Base-by-base conservation (phyloP, 2,329 filamentous ascomycete genomes). In the Fusarium guadeloupense region DNA sequence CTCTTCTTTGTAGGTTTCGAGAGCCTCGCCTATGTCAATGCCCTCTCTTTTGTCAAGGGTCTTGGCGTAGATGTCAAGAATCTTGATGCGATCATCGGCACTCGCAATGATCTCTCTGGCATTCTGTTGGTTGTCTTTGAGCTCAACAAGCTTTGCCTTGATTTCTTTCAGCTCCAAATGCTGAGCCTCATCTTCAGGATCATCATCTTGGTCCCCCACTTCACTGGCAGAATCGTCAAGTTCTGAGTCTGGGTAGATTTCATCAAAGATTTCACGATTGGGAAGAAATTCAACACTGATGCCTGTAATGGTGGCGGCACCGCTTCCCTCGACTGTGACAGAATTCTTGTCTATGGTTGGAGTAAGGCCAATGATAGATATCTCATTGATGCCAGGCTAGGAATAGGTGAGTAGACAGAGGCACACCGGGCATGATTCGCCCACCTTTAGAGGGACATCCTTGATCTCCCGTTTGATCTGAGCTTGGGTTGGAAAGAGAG, bases 381-480 rank as follows among this genome's bases (percentile, higher is more conserved):
- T 81, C 64, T 86, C 80, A 59, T 88, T 88, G 12, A 78, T 73
- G 17, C 86, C 85, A 25, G 82, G 78, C 78, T 84, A 21, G 21
- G 21, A 9, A 28, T 19, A 10, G 8, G 31, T 54, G 8, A 45
- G 53, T 51, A 38, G 52, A 34, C 2, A 16, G 13, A n/a, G 9
- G 42, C 25, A 9, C 4, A 6, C 12, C 34, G 20, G n/a, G 7
- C 14, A 13, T 13, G 13, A 14, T 9, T 20, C 17, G 30, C 60
- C 38, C 53, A 72, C 72, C 54, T 70, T 69, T 30, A 75, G 66
- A 34, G 61, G 51, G 14, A 89, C 75, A 61, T 83, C 75, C 53
- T 81, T 82, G 68, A 90, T 81, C 47, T 88, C 84, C 21, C 87
- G 81, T 12, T 83, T 79, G 25, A 90, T 73, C 41, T 87, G 86